Evolutionary conservation across 2,329 filamentous ascomycete genomes (phyloP).

Genomic region (Fusarium verticillioides): DNA sequence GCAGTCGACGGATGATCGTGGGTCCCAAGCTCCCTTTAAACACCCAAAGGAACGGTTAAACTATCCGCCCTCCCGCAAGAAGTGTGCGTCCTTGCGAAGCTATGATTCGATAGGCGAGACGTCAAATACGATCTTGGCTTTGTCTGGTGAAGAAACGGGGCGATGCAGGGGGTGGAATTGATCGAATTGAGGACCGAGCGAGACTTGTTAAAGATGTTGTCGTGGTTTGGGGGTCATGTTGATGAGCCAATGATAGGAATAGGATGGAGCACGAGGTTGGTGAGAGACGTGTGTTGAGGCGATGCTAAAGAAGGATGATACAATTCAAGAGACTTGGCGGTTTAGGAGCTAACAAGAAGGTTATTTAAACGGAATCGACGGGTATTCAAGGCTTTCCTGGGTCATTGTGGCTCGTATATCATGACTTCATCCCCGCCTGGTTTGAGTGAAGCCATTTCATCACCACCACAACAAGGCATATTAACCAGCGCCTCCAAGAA

Average conservation of each 20-base stretch:
- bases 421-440: not conserved
- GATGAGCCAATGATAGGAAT: constrained; percentile 31
- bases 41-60: constrained; percentile 32
- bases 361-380: not conserved
- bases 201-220: not conserved
- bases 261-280: constrained; percentile 37
- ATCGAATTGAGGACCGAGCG: constrained; percentile 5
- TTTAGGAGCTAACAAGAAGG: not conserved
- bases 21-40: constrained; percentile 5
- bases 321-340: not conserved
- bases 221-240: constrained; percentile 1
- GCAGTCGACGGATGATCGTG: not conserved
- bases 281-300: constrained; percentile 15
- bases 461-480: not conserved
- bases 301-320: not conserved
- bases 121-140: constrained; percentile 10
- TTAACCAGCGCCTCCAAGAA: not conserved
- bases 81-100: constrained; percentile 32
- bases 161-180: not conserved
- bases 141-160: not conserved
- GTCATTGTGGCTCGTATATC: not conserved
- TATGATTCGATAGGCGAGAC: constrained; percentile 37
- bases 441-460: not conserved
- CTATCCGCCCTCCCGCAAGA: not conserved
- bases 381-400: not conserved